Conservation (phyloP, 1,139 yeast genomes). For the Hyphopichia wangnamkhiaoensis region DNA sequence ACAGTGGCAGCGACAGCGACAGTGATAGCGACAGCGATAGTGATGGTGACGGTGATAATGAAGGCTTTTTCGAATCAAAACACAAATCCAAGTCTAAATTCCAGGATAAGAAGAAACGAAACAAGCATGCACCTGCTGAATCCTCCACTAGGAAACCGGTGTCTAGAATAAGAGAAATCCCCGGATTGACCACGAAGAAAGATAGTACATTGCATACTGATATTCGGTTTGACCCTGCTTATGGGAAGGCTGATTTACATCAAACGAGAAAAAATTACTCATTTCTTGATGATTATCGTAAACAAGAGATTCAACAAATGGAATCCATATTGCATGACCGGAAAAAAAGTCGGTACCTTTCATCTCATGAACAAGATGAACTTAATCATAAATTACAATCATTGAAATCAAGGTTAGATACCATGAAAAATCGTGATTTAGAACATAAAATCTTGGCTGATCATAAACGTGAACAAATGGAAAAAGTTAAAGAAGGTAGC, state of each 20-base stretch:
- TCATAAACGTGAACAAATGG: conserved; percentile 50
- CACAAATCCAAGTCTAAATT: neutral
- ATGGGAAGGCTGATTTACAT: conserved; percentile 75
- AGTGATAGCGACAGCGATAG: neutral
- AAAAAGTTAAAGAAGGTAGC: conserved; percentile 48
- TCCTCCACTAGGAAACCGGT: conserved; percentile 73
- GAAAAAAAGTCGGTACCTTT: conserved; percentile 46
- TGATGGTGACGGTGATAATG: neutral
- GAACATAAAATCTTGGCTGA: conserved; percentile 63
- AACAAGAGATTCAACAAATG: conserved; percentile 66
- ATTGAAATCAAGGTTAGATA: conserved; percentile 73
- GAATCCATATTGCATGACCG: conserved; percentile 56
- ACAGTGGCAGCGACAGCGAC: conserved; percentile 3
- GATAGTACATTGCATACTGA: conserved; percentile 59
- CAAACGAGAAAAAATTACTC: conserved; percentile 73
- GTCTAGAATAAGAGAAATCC: conserved; percentile 67
- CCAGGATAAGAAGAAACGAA: conserved; percentile 25
- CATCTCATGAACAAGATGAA: conserved; percentile 51
- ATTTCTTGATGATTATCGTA: conserved; percentile 83
- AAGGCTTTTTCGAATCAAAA: neutral
- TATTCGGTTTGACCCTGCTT: conserved; percentile 86
- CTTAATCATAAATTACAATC: conserved; percentile 58
- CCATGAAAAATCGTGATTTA: conserved; percentile 73
- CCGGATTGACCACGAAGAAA: conserved; percentile 59
- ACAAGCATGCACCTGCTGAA: conserved; percentile 82